Conservation (phyloP, 2,329 filamentous ascomycete species). For the Xylariaceae sp. region DNA sequence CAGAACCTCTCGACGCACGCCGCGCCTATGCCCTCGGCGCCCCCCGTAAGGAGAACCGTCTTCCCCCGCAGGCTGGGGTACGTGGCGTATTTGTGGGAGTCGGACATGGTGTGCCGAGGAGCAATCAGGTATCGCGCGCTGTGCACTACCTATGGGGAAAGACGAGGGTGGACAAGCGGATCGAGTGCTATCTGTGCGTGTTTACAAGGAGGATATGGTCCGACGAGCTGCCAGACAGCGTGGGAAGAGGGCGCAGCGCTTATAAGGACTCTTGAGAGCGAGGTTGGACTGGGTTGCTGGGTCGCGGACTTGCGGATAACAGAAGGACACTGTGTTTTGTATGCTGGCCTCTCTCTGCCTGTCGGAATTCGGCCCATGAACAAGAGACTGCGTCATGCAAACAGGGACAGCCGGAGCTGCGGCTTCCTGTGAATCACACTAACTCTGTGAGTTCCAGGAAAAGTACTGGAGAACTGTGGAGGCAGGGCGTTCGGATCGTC, state of each 20-base stretch:
- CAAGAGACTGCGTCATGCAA: no score
- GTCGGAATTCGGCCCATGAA: no score
- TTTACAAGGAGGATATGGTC: no score
- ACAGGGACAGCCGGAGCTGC: background rate
- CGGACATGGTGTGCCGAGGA: slow-evolving; percentile 7
- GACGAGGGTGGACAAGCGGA: background rate
- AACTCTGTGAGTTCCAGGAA: no score
- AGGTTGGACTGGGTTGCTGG: background rate
- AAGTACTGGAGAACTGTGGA: no score
- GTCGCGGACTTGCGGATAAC: no score
- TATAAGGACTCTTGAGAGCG: no score
- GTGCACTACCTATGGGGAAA: background rate
- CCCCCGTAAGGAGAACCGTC: slow-evolving; percentile 43
- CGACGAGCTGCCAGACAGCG: no score
- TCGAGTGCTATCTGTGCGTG: background rate
- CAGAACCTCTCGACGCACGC: slow-evolving; percentile 43
- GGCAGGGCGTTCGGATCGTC: no score
- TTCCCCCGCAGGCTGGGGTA: slow-evolving; percentile 41
- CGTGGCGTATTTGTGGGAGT: slow-evolving; percentile 30
- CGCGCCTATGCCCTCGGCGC: slow-evolving; percentile 45
- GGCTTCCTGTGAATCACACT: background rate
- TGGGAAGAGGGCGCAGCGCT: no score
- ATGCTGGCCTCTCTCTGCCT: no score
- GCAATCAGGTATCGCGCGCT: background rate
- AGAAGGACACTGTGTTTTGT: no score